Evolutionary conservation across 1,284 basidiomycete species (phyloP), one percentile per base, ranked within the genome.

Genomic region (Heterobasidion irregulare): DNA sequence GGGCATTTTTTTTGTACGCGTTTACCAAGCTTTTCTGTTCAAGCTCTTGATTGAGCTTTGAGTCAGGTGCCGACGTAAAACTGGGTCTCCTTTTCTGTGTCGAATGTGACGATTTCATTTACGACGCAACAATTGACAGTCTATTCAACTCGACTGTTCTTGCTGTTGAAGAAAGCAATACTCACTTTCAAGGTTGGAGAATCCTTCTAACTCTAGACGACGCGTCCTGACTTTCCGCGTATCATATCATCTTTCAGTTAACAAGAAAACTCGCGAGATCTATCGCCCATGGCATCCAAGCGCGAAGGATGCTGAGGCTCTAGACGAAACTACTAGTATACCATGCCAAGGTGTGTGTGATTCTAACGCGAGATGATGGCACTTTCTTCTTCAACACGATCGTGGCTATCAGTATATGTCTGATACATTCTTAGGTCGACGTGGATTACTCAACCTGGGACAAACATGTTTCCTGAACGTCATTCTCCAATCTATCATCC

Each of bases 391-490:
- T 19, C 15, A 46, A 38, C 36, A 16, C 45, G 10, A 50, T 12
- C 33, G 18, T 26, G 4, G 26, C 6, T 26, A 4, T 26, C 26
- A 26, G 26, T 5, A 26, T 26, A 26, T 26, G 26, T 26, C 26
- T 26, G 26, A 26, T 26, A 5, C 4, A 26, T 41, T 41, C 6
- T 15, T 61, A 91, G 92, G 85, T 54, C 84, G 92, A 9, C 80
- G 93, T 55, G 95, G 95, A 0, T 75, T 98, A 2, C 76, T 97
- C 48, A 98, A 98, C 67, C 84, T 98, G 7, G 92, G 93, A 6
- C 92, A 96, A 63, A 98, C 95, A 0, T 99, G 95, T 66, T 98
- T 94, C 72, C 77, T 99, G 66, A 96, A 94, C 59, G 92, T 91
- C 52, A 84, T 98, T 49, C 78, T 99, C 6, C 96, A 99, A 70